Evolutionary conservation across 192 early-diverging fungal species (phyloP).

Genomic region (Backusella australiensis): DNA sequence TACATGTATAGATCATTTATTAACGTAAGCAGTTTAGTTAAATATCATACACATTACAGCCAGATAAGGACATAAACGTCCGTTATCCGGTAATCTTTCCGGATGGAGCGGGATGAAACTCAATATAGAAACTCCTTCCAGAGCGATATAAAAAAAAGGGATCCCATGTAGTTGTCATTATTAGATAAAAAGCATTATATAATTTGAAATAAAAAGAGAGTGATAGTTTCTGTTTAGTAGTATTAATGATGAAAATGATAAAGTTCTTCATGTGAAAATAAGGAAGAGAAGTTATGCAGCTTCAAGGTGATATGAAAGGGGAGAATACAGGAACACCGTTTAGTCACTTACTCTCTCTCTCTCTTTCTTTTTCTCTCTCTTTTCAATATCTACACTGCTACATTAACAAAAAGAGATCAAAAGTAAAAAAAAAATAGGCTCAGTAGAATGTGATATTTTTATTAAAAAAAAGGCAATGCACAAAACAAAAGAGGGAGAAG

Average conservation of each 20-base stretch:
- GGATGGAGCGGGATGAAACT: background rate
- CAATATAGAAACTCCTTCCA: constrained; percentile 61
- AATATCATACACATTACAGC: background rate
- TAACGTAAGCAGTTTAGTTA: background rate
- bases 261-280: background rate
- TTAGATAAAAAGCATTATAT: background rate
- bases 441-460: background rate
- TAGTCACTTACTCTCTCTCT: background rate
- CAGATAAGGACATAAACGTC: background rate
- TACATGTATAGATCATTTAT: no score
- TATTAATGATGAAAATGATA: background rate
- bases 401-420: background rate
- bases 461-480: background rate
- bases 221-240: background rate
- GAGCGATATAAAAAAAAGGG: background rate
- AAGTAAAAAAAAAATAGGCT: background rate
- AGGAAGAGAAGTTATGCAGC: background rate
- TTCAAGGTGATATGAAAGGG: background rate
- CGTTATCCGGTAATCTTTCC: background rate
- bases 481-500: background rate
- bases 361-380: background rate
- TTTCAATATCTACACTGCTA: background rate
- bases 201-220: background rate
- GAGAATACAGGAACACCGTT: background rate
- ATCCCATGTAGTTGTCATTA: background rate